These are phyloP conservation scores for Asterophora parasitica DNA, from an alignment of 768 basidiomycete genomes.

Conservation along the genomic window DNA sequence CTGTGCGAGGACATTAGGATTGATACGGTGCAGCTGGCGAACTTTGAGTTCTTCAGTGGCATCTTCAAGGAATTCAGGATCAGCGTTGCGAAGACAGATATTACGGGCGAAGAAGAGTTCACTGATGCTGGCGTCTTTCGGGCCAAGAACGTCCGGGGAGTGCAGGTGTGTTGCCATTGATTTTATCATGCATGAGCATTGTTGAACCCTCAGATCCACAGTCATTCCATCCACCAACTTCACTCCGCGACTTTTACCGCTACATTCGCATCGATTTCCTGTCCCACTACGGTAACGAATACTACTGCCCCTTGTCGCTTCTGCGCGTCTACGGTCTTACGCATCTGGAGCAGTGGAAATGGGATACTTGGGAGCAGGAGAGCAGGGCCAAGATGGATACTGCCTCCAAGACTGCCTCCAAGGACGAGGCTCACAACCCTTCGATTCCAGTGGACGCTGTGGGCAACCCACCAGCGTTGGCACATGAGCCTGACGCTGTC, in stretches of 20 bases:
- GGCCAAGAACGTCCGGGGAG: conserved; percentile 87
- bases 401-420: conserved; percentile 29
- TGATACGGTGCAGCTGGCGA: conserved; percentile 93
- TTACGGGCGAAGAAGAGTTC: conserved; percentile 59
- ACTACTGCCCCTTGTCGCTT: conserved; percentile 91
- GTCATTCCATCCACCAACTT: conserved; percentile 75
- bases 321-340: conserved; percentile 93
- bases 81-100: conserved; percentile 80
- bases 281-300: conserved; percentile 91
- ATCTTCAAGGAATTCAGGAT: conserved; percentile 91
- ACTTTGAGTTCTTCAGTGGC: conserved; percentile 97
- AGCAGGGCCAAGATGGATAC: conserved; percentile 46
- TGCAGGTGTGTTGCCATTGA: conserved; percentile 60
- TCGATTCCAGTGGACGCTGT: neutral
- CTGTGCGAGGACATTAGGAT: conserved; percentile 97
- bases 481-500: neutral
- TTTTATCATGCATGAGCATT: too few relatives aligned
- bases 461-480: neutral
- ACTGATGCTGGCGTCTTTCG: conserved; percentile 69
- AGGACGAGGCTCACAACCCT: conserved; percentile 19
- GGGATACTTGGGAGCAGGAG: conserved; percentile 79
- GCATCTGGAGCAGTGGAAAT: conserved; percentile 94
- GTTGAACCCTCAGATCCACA: conserved; percentile 20
- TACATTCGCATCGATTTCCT: conserved; percentile 93
- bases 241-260: conserved; percentile 81